Evolutionary conservation across 192 early-diverging fungal species (phyloP), one percentile per base, ranked within the genome.

Genomic region (Podila minutissima): DNA sequence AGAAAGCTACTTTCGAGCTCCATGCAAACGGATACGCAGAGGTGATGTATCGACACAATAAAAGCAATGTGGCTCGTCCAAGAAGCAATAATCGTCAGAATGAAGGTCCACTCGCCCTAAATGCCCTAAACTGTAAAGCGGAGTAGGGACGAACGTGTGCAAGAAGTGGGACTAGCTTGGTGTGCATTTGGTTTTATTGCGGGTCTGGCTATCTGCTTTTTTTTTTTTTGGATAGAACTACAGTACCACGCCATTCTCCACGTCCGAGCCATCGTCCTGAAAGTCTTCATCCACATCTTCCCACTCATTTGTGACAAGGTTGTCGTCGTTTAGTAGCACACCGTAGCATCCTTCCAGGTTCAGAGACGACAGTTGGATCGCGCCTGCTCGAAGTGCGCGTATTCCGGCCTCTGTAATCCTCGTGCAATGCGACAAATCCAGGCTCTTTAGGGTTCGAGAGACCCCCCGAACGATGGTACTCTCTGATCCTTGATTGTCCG

Each of bases 341-440:
- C 77, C 77, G 65, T 71, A 81, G 46, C 77, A 81, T 8, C 77
- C 77, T 26, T 73, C 71, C 24, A 81, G 55, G 33, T 81, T 81
- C 38, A 81, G 33, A 2, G 71, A 81, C 4, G 41, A 28, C 33
- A 81, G 37, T 26, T 65, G 61, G 0, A 46, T 50, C 1, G 65
- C 61, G 11, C 77, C 71, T 10, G 28, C 48, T 12, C 59, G 64
- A 37, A 81, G 48, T 0, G 50, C 66, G 5, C 26, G 46, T 33
- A 81, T 69, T 0, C 77, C 67, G 6, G 55, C 38, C 20, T 81
- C 77, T 9, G 77, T 81, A 26, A 81, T 81, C 49, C 65, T 49
- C 2, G 66, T 72, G 38, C 77, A 81, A 60, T 69, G 41, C 13
- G 77, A 81, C 22, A 81, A 41, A 55, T 81, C 77, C 31, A 81